phyloP scores from a whole-genome alignment of 345 rosid species.

The Excoecaria cochinchinensis region DNA sequence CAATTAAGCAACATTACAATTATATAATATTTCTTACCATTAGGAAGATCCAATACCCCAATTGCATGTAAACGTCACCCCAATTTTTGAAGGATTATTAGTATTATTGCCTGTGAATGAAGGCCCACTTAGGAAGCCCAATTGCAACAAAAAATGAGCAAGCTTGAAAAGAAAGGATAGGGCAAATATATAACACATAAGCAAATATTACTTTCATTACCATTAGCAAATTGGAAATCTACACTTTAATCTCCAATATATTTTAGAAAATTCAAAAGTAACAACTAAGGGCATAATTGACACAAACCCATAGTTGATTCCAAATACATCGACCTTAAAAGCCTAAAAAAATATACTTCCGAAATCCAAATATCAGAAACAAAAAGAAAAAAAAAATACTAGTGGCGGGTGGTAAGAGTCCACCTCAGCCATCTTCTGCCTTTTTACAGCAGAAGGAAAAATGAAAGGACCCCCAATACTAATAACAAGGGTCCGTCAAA shows the following conservation, averaged over 20 bases:
- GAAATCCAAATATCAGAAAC: neutral
- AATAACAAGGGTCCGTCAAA: conserved; percentile 1
- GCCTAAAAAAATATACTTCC: neutral
- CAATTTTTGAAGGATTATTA: too few relatives aligned
- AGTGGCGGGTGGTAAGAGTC: conserved; percentile 50
- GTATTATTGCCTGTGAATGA: too few relatives aligned
- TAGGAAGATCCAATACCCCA: too few relatives aligned
- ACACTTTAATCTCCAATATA: neutral
- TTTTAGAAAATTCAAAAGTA: neutral
- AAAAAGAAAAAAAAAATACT: conserved; percentile 3
- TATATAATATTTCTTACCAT: too few relatives aligned
- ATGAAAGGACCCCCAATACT: conserved; percentile 11
- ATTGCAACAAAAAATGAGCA: too few relatives aligned
- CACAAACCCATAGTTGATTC: neutral
- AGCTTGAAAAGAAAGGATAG: neutral
- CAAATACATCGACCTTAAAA: neutral
- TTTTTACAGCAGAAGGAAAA: neutral
- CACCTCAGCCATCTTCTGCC: conserved; percentile 47
- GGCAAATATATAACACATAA: neutral
- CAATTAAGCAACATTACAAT: too few relatives aligned
- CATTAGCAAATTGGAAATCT: neutral
- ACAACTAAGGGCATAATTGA: neutral
- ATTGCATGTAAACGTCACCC: too few relatives aligned
- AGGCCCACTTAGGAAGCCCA: too few relatives aligned
- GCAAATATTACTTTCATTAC: neutral